These are phyloP conservation scores for Rosa lucieae DNA, from an alignment of 306 rosid genomes.

Conservation along the genomic window DNA sequence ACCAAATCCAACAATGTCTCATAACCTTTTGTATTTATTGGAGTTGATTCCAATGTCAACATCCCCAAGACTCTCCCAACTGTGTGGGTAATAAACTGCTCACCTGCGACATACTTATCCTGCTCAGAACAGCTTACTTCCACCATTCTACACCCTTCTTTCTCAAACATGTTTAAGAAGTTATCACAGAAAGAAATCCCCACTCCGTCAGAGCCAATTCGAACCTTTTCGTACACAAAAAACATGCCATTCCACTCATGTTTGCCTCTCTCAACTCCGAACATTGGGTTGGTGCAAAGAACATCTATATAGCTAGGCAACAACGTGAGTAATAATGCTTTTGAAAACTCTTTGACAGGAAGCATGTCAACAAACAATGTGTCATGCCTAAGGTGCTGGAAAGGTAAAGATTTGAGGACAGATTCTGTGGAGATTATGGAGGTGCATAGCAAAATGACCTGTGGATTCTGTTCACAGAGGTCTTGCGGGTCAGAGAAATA, in stretches of 20 bases:
- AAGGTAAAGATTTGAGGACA: not conserved
- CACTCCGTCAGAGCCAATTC: not conserved
- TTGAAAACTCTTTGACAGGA: conserved; percentile 7
- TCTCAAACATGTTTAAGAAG: not conserved
- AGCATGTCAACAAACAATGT: conserved; percentile 11
- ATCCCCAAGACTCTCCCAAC: not conserved
- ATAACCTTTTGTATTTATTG: conserved; percentile 3
- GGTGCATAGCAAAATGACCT: conserved; percentile 16
- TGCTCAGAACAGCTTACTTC: not conserved
- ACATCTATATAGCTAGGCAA: not conserved
- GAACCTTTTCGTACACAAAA: not conserved
- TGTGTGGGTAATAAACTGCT: not conserved
- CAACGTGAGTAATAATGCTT: not conserved
- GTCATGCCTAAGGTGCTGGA: not conserved
- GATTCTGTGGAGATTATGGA: conserved; percentile 3
- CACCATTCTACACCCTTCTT: not conserved
- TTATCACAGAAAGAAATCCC: not conserved
- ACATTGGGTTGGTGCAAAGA: not conserved
- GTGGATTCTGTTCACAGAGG: conserved; percentile 9
- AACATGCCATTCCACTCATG: not conserved
- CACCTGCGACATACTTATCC: not conserved
- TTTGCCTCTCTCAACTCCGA: not conserved
- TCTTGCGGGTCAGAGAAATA: not conserved
- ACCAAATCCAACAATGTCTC: conserved; percentile 6
- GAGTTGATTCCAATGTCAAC: not conserved